Evolutionary conservation across 805 yeast species (phyloP), one percentile per base, ranked within the genome.

Genomic region (Ogataea corticis): DNA sequence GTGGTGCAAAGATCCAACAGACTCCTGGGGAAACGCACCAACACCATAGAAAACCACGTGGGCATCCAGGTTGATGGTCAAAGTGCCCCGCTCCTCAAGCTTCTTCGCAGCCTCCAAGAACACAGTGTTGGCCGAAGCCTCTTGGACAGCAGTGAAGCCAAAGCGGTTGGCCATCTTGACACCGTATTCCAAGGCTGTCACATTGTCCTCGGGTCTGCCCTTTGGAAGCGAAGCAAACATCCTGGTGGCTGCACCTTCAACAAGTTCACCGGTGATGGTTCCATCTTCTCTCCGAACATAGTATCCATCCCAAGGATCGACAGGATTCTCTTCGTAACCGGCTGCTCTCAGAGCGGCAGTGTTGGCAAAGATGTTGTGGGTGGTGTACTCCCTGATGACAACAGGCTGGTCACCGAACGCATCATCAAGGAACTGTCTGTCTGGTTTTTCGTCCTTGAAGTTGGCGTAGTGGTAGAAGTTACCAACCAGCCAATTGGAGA

Each of bases 351-450:
- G 46, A 21, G 62, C 62, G 17, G 62, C 61, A 34, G 61, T 55
- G 47, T 58, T 58, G 30, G 61, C 62, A 38, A 56, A 55, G 15
- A 58, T 56, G 40, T 58, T 56, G 41, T 58, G 62, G 19, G 62
- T 58, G 29, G 62, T 58, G 33, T 58, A 58, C 46, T 56, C 61
- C 29, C 62, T 51, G 33, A 58, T 58, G 17, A 58, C 59, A 30
- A 58, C 61, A 7, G 62, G 62, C 39, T 56, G 62, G 41, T 58
- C 62, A 28, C 62, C 62, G 42, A 58, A 58, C 11, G 62, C 62
- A 9, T 58, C 62, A 38, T 58, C 62, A 25, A 58, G 39, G 38
- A 58, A 58, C 52, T 58, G 34, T 23, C 61, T 42, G 42, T 58
- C 62, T 6, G 62, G 62, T 39, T 58, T 58, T 11, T 52, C 55